Percentiles rank a stretch among this genome's conserved stretches.
These are phyloP conservation scores for Neonectria ditissima DNA, from an alignment of 2,329 filamentous ascomycete species.

Conservation along the genomic window DNA sequence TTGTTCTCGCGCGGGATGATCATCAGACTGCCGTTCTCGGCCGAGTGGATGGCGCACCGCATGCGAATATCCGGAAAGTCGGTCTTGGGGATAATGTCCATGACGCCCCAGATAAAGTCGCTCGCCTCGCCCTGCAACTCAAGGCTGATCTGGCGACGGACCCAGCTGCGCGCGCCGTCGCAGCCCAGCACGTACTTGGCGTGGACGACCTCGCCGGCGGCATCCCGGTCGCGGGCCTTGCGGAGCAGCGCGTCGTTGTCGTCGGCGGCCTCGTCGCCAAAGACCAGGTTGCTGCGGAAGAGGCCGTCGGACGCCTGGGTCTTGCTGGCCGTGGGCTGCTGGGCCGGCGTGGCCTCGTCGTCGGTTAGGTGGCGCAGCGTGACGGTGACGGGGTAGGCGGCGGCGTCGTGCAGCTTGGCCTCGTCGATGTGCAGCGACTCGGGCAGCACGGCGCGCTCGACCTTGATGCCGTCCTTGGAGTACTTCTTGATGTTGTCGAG, in stretches of 20 bases:
- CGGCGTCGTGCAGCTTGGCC: conserved; percentile 58
- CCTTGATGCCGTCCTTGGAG: conserved; percentile 50
- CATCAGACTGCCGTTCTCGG: conserved; percentile 67
- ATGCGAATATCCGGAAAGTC: conserved; percentile 71
- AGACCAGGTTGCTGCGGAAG: conserved; percentile 68
- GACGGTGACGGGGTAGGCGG: conserved; percentile 71
- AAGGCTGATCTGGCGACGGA: conserved; percentile 65
- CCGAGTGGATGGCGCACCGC: conserved; percentile 69
- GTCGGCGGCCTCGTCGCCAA: conserved; percentile 50
- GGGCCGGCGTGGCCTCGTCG: conserved; percentile 18
- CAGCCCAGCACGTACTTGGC: conserved; percentile 74
- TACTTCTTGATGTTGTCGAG: conserved; percentile 66
- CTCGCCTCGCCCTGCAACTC: conserved; percentile 66
- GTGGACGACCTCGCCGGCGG: conserved; percentile 45
- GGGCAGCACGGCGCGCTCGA: conserved; percentile 72
- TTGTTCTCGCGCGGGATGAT: conserved; percentile 73
- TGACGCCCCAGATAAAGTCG: conserved; percentile 64
- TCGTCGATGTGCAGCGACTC: conserved; percentile 67
- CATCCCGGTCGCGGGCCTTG: conserved; percentile 38
- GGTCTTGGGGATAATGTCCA: conserved; percentile 55
- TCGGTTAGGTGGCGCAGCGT: conserved; percentile 63
- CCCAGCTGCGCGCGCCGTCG: conserved; percentile 77
- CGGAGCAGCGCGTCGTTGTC: conserved; percentile 64
- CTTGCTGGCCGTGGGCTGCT: conserved; percentile 17
- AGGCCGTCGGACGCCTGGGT: conserved; percentile 59